Percentiles rank a stretch among this genome's conserved stretches.
Evolutionary conservation across 2,329 filamentous ascomycete species (phyloP).

Genomic region (Aureobasidium sp.): DNA sequence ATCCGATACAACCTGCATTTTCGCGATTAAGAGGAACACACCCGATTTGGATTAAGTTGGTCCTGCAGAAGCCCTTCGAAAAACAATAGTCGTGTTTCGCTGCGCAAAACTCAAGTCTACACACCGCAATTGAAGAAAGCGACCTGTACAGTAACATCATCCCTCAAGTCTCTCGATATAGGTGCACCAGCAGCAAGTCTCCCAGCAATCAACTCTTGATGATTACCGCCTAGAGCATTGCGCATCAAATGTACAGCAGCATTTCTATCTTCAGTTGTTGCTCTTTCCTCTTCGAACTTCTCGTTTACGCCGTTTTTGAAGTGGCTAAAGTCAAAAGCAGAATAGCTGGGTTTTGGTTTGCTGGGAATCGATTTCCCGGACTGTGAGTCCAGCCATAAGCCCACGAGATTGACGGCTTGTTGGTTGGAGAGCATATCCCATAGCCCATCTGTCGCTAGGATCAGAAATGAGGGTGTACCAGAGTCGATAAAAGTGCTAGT

Average conservation of each 20-base stretch:
- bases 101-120: no score
- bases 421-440: conserved; percentile 39
- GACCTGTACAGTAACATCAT: conserved; percentile 49
- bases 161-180: conserved; percentile 35
- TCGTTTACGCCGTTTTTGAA: conserved; percentile 37
- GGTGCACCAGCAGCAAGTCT: conserved; percentile 32
- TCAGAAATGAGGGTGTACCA: conserved; percentile 48
- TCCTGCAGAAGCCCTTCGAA: no score
- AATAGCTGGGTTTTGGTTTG: conserved; percentile 12
- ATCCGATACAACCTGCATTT: no score
- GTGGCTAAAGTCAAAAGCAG: conserved; percentile 28
- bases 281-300: conserved; percentile 39
- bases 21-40: no score
- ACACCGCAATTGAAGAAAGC: conserved; percentile 39
- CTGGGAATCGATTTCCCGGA: conserved; percentile 19
- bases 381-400: conserved; percentile 48
- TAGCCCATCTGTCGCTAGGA: conserved; percentile 60
- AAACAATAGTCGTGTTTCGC: no score
- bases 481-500: conserved; percentile 46
- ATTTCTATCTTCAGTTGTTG: conserved; percentile 37
- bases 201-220: conserved; percentile 34
- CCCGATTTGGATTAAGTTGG: no score
- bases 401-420: conserved; percentile 32
- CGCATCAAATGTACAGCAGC: conserved; percentile 46
- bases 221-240: conserved; percentile 47